A percentile compares a stretch with the other conserved stretches of the same genome.
These are phyloP conservation scores for Kwoniella newhampshirensis DNA, from an alignment of 768 basidiomycete species.

Conservation along the genomic window DNA sequence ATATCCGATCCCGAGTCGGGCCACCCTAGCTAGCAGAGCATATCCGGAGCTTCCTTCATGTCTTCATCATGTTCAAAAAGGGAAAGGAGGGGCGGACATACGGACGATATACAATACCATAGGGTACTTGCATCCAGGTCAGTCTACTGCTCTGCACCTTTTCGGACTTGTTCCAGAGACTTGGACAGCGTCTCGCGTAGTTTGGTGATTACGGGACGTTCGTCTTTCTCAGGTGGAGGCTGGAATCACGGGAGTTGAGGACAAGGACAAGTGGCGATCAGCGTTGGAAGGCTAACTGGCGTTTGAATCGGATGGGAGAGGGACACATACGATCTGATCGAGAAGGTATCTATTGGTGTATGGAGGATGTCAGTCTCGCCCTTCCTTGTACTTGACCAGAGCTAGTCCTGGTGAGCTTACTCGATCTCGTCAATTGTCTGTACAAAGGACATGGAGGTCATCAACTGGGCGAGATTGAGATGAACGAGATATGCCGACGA, in stretches of 20 bases:
- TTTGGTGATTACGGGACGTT: slow-evolving; percentile 35
- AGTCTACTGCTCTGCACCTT: slow-evolving; percentile 32
- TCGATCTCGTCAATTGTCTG: slow-evolving; percentile 48
- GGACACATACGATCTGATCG: slow-evolving; percentile 32
- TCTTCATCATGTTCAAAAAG: too few relatives aligned
- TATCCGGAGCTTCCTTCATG: too few relatives aligned
- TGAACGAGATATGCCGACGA: background rate
- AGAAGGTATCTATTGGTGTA: slow-evolving; percentile 31
- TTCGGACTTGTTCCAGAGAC: slow-evolving; percentile 35
- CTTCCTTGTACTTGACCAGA: background rate
- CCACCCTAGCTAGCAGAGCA: too few relatives aligned
- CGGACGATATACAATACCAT: too few relatives aligned
- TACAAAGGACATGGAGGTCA: background rate
- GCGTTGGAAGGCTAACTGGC: too few relatives aligned
- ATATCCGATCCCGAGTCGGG: too few relatives aligned
- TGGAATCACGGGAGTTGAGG: background rate
- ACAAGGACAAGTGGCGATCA: background rate
- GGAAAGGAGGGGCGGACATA: too few relatives aligned
- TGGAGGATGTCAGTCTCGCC: background rate
- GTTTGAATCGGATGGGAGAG: background rate
- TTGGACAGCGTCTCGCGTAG: slow-evolving; percentile 31
- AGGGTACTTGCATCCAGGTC: too few relatives aligned
- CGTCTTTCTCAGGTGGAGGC: slow-evolving; percentile 44
- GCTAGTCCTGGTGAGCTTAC: slow-evolving; percentile 13
- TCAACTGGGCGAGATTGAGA: background rate